A percentile compares a stretch with the other conserved stretches of the same genome.
These are phyloP conservation scores for Phialocephala subalpina DNA, from an alignment of 2,329 filamentous ascomycete species.

Conservation along the genomic window DNA sequence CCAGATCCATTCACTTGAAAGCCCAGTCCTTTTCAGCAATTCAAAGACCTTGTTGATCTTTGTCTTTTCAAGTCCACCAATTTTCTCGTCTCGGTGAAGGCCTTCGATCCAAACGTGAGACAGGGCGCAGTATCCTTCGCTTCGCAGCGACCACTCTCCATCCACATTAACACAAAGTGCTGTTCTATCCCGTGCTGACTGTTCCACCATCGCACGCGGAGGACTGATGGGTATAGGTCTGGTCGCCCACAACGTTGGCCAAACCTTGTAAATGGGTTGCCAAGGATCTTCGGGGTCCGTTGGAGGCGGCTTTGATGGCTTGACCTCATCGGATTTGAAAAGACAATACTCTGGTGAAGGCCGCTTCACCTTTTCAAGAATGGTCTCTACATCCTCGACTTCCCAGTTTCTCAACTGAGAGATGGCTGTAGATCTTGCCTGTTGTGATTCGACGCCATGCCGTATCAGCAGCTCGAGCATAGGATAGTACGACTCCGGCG, in stretches of 20 bases:
- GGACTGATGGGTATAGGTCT: not conserved
- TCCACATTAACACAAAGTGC: not conserved
- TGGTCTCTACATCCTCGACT: not conserved
- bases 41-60: constrained; percentile 17
- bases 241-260: not conserved
- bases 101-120: constrained; percentile 36
- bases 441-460: not conserved
- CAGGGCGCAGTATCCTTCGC: constrained; percentile 1
- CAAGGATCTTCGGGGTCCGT: not conserved
- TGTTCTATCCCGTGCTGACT: not conserved
- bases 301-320: not conserved
- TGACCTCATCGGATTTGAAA: constrained; percentile 1
- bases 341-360: not conserved
- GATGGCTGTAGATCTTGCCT: not conserved
- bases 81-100: constrained; percentile 22
- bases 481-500: not conserved
- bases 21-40: constrained; percentile 10
- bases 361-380: not conserved
- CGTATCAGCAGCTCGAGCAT: not conserved
- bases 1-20: constrained; percentile 32
- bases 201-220: not conserved
- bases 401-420: not conserved
- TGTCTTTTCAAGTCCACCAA: constrained; percentile 16
- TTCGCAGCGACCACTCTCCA: not conserved
- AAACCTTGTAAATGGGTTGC: not conserved